phyloP scores from a whole-genome alignment of 352 stramenopile genomes.

The Pythium aphanidermatum region DNA sequence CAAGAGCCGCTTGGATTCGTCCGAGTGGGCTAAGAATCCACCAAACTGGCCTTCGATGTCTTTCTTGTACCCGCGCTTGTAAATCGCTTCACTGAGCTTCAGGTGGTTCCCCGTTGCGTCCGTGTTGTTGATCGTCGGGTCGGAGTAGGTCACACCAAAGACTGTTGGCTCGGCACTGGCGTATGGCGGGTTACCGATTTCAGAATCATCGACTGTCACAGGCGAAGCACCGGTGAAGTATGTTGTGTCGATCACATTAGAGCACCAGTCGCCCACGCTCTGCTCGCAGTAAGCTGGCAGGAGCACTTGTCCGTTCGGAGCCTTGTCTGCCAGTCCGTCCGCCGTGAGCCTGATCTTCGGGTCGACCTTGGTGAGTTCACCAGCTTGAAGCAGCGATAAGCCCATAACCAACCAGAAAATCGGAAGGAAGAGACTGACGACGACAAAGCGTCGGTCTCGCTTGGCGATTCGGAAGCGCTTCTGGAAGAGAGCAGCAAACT shows the following conservation, averaged over 20 bases:
- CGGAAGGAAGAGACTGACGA: constrained; percentile 51
- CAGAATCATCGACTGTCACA: not conserved
- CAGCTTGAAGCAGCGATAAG: constrained; percentile 37
- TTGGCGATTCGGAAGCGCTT: constrained; percentile 62
- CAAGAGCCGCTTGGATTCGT: constrained; percentile 6
- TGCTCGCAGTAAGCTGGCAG: constrained; percentile 13
- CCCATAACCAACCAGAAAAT: constrained; percentile 50
- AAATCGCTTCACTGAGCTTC: constrained; percentile 24
- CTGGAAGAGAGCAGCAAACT: constrained; percentile 40
- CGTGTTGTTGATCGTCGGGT: constrained; percentile 19
- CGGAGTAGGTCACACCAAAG: constrained; percentile 20
- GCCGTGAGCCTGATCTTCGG: constrained; percentile 28
- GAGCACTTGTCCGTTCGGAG: not conserved
- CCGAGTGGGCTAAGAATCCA: constrained; percentile 20
- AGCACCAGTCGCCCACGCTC: constrained; percentile 10
- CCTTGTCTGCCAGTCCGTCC: constrained; percentile 1
- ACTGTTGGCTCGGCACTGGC: constrained; percentile 14
- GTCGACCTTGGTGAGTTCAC: constrained; percentile 32
- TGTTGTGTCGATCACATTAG: not conserved
- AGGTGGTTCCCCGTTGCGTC: constrained; percentile 22
- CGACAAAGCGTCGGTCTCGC: constrained; percentile 50
- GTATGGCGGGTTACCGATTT: constrained; percentile 18
- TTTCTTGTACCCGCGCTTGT: constrained; percentile 18
- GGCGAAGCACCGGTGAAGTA: constrained; percentile 7
- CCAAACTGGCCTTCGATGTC: constrained; percentile 24